A percentile compares a stretch with the other conserved stretches of the same genome.
phyloP scores from a whole-genome alignment of 768 basidiomycete species.

The Lactifluus pinguis region DNA sequence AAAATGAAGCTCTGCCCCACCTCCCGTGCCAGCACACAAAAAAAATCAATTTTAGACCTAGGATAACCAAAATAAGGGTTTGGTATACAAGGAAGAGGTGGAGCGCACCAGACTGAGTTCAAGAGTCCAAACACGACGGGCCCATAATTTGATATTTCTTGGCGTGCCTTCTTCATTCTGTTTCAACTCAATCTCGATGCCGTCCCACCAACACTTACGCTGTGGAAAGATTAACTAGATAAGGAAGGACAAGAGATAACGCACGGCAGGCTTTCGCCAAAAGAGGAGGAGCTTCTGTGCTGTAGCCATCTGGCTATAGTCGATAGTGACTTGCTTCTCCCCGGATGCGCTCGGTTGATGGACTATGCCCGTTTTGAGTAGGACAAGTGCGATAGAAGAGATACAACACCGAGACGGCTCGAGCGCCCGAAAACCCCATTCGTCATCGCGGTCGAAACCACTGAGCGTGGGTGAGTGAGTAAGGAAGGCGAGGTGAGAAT shows the following conservation, averaged over 20 bases:
- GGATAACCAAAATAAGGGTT: neutral
- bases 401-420: constrained; percentile 97
- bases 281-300: constrained; percentile 95
- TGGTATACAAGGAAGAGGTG: constrained; percentile 5
- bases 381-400: constrained; percentile 93
- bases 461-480: constrained; percentile 31
- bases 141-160: constrained; percentile 83
- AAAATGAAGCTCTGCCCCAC: neutral
- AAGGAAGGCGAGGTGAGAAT: constrained; percentile 1
- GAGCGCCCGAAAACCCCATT: constrained; percentile 94
- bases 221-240: constrained; percentile 26
- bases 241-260: constrained; percentile 28
- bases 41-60: constrained; percentile 13
- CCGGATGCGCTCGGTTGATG: constrained; percentile 49
- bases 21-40: no score
- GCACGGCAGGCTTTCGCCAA: constrained; percentile 98
- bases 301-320: constrained; percentile 90
- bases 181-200: constrained; percentile 80
- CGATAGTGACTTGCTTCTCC: constrained; percentile 71
- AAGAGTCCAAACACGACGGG: constrained; percentile 94
- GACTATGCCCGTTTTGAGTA: constrained; percentile 92
- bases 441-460: constrained; percentile 95
- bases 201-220: constrained; percentile 99
- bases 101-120: constrained; percentile 80
- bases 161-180: constrained; percentile 41